A percentile compares a stretch with the other conserved stretches of the same genome.
Evolutionary conservation across 2,329 filamentous ascomycete species (phyloP).

Genomic region (Ophiostoma perfectum): DNA sequence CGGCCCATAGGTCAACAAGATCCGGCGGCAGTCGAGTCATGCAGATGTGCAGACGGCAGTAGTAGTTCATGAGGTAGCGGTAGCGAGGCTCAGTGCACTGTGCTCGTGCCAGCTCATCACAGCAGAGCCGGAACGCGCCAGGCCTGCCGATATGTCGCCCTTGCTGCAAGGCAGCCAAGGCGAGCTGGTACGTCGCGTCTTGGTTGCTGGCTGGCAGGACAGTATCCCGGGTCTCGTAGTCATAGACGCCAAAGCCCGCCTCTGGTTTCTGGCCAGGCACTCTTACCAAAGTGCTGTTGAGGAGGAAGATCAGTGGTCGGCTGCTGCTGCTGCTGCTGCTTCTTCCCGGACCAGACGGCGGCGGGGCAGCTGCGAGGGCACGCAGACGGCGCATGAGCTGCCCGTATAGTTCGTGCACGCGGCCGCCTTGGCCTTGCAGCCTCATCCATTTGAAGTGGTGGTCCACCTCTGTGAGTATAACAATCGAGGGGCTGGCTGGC

Average conservation of each 20-base stretch:
- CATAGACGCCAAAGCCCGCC: neutral
- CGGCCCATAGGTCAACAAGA: conserved; percentile 17
- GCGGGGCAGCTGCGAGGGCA: conserved; percentile 8
- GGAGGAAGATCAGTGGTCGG: conserved; percentile 21
- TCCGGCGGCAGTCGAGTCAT: conserved; percentile 15
- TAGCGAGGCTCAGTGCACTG: conserved; percentile 23
- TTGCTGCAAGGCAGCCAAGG: conserved; percentile 15
- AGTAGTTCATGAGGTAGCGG: conserved; percentile 23
- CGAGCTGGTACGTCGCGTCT: conserved; percentile 13
- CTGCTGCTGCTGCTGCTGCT: too few species aligned
- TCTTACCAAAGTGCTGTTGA: conserved; percentile 22
- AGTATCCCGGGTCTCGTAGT: conserved; percentile 6
- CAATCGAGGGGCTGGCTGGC: conserved; percentile 5
- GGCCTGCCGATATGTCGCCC: neutral
- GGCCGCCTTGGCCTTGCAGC: conserved; percentile 22
- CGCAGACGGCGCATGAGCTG: conserved; percentile 25
- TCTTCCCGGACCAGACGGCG: neutral
- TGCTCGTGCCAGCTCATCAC: conserved; percentile 18
- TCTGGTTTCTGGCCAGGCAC: conserved; percentile 7
- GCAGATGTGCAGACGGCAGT: conserved; percentile 24
- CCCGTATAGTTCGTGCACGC: conserved; percentile 24
- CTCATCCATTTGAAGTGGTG: conserved; percentile 27
- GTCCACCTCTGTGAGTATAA: conserved; percentile 26
- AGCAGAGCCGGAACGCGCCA: conserved; percentile 16
- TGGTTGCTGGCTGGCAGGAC: neutral